Evolutionary conservation across 2,329 filamentous ascomycete species (phyloP).

Genomic region (Taxawa tesnikishii): DNA sequence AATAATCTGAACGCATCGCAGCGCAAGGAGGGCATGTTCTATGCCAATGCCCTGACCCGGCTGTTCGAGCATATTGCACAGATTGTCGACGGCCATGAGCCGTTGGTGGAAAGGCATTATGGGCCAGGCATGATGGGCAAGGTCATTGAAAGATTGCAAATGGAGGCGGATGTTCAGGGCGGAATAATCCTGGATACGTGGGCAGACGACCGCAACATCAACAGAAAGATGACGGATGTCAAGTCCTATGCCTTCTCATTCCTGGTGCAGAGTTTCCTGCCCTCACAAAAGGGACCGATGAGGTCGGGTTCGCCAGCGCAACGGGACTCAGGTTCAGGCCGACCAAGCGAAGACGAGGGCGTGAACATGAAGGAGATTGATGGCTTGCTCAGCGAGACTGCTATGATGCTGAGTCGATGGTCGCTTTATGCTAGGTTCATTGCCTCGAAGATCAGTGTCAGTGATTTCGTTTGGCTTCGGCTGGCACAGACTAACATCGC

Average conservation of each 20-base stretch:
- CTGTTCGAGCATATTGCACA: conserved; percentile 96
- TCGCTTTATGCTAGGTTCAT: conserved; percentile 85
- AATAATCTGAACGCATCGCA: conserved; percentile 62
- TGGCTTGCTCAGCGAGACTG: conserved; percentile 72
- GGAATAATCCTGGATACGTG: conserved; percentile 93
- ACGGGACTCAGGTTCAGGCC: conserved; percentile 30
- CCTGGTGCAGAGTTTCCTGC: conserved; percentile 83
- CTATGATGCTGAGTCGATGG: conserved; percentile 87
- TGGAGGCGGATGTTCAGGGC: conserved; percentile 91
- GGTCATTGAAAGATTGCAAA: conserved; percentile 84
- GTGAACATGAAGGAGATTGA: conserved; percentile 97
- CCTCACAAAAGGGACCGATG: conserved; percentile 49
- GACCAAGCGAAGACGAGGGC: conserved; percentile 72
- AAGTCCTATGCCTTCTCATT: conserved; percentile 98
- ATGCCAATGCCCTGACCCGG: conserved; percentile 78
- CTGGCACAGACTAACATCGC: neutral
- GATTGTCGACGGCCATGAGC: conserved; percentile 85
- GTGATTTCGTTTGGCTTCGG: conserved; percentile 15
- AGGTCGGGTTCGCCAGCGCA: conserved; percentile 66
- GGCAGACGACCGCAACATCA: conserved; percentile 76
- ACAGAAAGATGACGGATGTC: conserved; percentile 81
- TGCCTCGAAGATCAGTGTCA: conserved; percentile 62
- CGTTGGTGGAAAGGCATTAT: conserved; percentile 87
- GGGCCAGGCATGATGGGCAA: conserved; percentile 85
- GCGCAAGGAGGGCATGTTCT: conserved; percentile 73